Evolutionary conservation across 1,284 basidiomycete genomes (phyloP).

Genomic region (Cryptococcus floricola): DNA sequence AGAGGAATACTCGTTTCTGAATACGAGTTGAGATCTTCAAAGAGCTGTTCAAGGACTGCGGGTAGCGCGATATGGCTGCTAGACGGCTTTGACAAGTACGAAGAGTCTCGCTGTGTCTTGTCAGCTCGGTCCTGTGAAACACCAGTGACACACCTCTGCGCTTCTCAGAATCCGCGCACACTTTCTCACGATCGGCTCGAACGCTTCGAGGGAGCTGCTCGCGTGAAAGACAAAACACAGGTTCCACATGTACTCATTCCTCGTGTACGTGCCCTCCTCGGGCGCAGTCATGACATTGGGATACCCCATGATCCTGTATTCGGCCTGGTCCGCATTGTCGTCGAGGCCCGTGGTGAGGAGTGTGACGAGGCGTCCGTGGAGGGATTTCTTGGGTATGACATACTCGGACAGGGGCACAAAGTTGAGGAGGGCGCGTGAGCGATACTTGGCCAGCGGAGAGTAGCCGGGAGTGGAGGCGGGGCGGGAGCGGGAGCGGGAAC

Average conservation of each 20-base stretch:
- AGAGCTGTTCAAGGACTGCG: constrained; percentile 90
- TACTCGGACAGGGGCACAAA: constrained; percentile 90
- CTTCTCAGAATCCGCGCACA: constrained; percentile 79
- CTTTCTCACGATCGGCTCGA: constrained; percentile 94
- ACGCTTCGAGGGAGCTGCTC: constrained; percentile 83
- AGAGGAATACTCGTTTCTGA: constrained; percentile 88
- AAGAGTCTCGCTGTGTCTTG: constrained; percentile 70
- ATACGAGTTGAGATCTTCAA: constrained; percentile 95
- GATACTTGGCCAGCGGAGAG: background rate
- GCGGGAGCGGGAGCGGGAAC: constrained; percentile 27
- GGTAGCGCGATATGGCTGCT: constrained; percentile 66
- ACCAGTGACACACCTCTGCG: constrained; percentile 67
- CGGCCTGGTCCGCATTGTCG: constrained; percentile 19
- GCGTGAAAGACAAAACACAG: constrained; percentile 91
- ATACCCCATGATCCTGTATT: constrained; percentile 79
- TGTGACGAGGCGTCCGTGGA: constrained; percentile 84
- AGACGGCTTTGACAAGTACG: constrained; percentile 72
- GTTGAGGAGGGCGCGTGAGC: constrained; percentile 61
- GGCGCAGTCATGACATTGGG: constrained; percentile 64
- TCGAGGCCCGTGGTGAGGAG: constrained; percentile 51
- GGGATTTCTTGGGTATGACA: constrained; percentile 79
- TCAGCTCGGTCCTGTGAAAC: background rate
- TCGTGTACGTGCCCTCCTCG: constrained; percentile 60
- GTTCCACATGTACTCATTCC: constrained; percentile 92
- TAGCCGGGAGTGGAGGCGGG: constrained; percentile 3